These are phyloP conservation scores for Coemansia sp. DNA, from an alignment of 192 early-diverging fungal genomes.

Conservation along the genomic window DNA sequence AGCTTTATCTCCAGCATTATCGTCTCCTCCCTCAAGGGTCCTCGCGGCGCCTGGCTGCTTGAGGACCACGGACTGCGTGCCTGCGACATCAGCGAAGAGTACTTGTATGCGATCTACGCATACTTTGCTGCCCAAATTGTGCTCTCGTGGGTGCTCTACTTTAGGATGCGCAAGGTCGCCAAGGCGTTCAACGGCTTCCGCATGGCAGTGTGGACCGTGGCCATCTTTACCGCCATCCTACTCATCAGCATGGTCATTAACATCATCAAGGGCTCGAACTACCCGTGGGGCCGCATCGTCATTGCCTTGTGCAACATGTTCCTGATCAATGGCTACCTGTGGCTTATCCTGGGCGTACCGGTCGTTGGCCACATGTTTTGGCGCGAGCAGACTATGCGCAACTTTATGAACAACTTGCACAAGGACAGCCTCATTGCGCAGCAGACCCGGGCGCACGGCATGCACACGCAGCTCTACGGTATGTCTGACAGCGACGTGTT, in stretches of 20 bases:
- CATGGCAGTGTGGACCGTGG: conserved; percentile 38
- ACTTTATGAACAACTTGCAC: conserved; percentile 43
- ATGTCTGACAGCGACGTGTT: conserved; percentile 21
- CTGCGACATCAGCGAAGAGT: conserved; percentile 36
- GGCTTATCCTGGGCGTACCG: conserved; percentile 38
- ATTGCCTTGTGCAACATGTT: conserved; percentile 35
- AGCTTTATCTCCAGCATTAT: conserved; percentile 27
- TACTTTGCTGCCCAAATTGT: conserved; percentile 35
- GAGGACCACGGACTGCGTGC: conserved; percentile 37
- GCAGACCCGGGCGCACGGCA: conserved; percentile 24
- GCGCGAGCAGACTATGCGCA: conserved; percentile 44
- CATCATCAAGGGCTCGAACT: conserved; percentile 40
- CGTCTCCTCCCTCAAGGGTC: conserved; percentile 19
- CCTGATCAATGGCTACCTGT: conserved; percentile 32
- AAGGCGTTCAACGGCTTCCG: conserved; percentile 44
- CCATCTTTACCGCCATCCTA: conserved; percentile 24
- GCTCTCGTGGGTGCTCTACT: conserved; percentile 34
- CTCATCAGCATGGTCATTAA: conserved; percentile 37
- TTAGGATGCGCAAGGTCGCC: conserved; percentile 34
- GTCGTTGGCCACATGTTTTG: conserved; percentile 40
- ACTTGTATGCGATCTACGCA: conserved; percentile 35
- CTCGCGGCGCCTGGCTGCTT: conserved; percentile 36
- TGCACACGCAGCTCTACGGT: conserved; percentile 26
- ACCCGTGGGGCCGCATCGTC: conserved; percentile 32
- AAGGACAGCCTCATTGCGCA: conserved; percentile 44